Evolutionary conservation across 139 green algal species (phyloP), one percentile per base, ranked within the genome.

Genomic region (Pleodorina starrii): DNA sequence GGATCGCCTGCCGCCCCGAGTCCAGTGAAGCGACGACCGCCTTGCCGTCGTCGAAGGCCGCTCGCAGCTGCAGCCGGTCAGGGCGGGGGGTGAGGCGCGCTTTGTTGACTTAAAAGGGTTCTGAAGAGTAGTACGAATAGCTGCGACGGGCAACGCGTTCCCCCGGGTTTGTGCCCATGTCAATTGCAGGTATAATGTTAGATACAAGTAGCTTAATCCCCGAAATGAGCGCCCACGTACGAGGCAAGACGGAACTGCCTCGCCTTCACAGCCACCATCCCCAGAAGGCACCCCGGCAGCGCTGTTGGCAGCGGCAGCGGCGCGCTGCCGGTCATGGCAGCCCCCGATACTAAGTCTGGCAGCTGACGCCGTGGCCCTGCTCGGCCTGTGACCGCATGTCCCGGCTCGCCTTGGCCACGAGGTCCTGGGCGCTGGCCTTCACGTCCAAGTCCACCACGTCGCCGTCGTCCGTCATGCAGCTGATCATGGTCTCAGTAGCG

Each of bases 381-480:
- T 66, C 21, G 54, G 21, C 54, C 9, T 25, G 54, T 66, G 54
- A 66, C 54, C 54, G 6, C 7, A 60, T 27, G 54, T 32, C 5
- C 17, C 35, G 6, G 17, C 77, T 43, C 17, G 68, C 81, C 60
- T 54, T 12, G 1, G 10, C 43, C 5, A 66, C 63, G 9, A 79
- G 43, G 7, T 21, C 63, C 43, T 42, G 16, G 3, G 68, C 43
- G 63, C 60, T 75, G 9, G 5, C 17, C 17, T 7, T 14, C 17
- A 43, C 7, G 16, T 88, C 32, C 19, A 88, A 2, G 5, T 79
- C 48, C 23, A 81, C 29, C 23, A 48, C 76, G 29, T 81, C 83
- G 6, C 83, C 87, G 25, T 91, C 77, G 36, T 63, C 50, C 14
- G 81, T 86, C 87, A 91, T 85, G 46, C 72, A 57, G 50, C 69